These are phyloP conservation scores for Phytophthora hybrid DNA, from an alignment of 352 stramenopile species.

Conservation along the genomic window DNA sequence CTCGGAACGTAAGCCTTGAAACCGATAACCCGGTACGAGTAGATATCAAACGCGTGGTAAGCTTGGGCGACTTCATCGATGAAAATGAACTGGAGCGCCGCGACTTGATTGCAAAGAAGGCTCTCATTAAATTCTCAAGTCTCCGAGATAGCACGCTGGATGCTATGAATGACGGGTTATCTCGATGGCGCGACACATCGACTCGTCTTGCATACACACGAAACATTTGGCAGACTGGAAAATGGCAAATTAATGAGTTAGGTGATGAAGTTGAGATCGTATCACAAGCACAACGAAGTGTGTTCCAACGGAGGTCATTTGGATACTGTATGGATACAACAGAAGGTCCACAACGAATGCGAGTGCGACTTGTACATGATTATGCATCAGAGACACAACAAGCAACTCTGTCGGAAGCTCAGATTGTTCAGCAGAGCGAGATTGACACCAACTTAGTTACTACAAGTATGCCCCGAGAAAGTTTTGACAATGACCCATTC, in stretches of 20 bases:
- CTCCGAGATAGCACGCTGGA: slow-evolving; percentile 46
- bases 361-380: slow-evolving; percentile 54
- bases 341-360: slow-evolving; percentile 62
- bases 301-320: slow-evolving; percentile 54
- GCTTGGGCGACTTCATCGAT: slow-evolving; percentile 20
- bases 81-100: slow-evolving; percentile 16
- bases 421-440: not conserved
- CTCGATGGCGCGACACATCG: slow-evolving; percentile 45
- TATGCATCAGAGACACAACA: slow-evolving; percentile 24
- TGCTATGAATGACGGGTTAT: slow-evolving; percentile 47
- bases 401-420: not conserved
- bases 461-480: not conserved
- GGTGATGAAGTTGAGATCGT: not conserved
- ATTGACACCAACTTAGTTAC: not conserved
- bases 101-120: slow-evolving; percentile 47
- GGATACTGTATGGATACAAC: slow-evolving; percentile 57
- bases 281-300: slow-evolving; percentile 38
- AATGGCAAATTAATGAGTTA: slow-evolving; percentile 31
- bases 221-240: slow-evolving; percentile 56
- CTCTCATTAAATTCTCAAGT: slow-evolving; percentile 52
- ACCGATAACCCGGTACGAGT: slow-evolving; percentile 44
- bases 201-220: slow-evolving; percentile 47
- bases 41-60: slow-evolving; percentile 24
- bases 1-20: slow-evolving; percentile 45
- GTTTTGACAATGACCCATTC: slow-evolving; percentile 32